Base-by-base conservation (phyloP, 768 basidiomycete species). In the Punctularia strigosozonata region DNA sequence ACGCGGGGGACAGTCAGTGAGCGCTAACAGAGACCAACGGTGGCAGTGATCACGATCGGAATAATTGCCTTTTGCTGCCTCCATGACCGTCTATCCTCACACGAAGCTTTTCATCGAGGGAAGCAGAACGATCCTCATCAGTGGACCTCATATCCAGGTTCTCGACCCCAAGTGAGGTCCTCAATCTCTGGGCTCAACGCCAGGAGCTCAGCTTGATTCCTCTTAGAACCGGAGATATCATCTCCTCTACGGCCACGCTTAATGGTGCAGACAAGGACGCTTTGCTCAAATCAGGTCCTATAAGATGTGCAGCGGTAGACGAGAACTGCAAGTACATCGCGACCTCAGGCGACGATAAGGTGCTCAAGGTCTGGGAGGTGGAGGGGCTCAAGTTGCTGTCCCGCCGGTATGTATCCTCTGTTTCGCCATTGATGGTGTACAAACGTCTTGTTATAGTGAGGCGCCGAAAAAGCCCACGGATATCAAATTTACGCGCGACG, bases 381-480 rank as follows among this genome's bases (percentile, higher is more conserved):
- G 71, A 71, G 2, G 58, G 61, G 1, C 54, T 84, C 45, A 61
- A 65, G 43, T 53, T 80, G 7, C 45, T 78, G 34, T 86, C 69
- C 51, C 63, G 73, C 43, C 67, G 88, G 86, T 84, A 41, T 31
- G 66, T 45, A 8, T 32, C 21, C 30, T 38, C 12, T n/a, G 12
- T 37, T 18, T 5, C n/a, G 14, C 17, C 8, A 26, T 6, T 41
- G 35, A 18, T 5, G 12, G 10, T 18, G 12, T 18, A 14, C 25
- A 6, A 21, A n/a, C 23, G 18, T 5, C 8, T 28, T 4, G 25
- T 15, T 15, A 7, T 5, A 91, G 92, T 33, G 80, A 85, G 44
- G 64, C 92, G 2, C 78, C 84, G 0, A 97, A 97, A 60, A 80
- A 80, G 43, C 77, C 87, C 0, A 90, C 88, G 0, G 65, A 64